phyloP scores from a whole-genome alignment of 306 rosid genomes.

The Glycine tomentella region DNA sequence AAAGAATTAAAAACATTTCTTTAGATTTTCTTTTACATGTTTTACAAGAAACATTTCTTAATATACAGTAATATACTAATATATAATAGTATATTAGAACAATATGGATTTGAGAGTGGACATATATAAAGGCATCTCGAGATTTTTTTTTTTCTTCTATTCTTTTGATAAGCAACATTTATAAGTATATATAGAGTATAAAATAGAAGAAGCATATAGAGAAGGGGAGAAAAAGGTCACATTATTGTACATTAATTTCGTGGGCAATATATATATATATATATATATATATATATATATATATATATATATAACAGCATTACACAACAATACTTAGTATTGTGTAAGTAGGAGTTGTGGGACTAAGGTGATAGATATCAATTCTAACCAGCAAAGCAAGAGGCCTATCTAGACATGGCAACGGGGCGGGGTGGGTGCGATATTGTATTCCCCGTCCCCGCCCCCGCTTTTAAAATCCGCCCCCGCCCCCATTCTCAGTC shows the following conservation, averaged over 20 bases:
- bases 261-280: conserved; percentile 12
- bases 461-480: too few species aligned
- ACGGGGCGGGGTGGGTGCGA: too few species aligned
- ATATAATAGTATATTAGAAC: too few species aligned
- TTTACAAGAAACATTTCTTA: too few species aligned
- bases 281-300: too few species aligned
- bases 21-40: background rate
- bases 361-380: conserved; percentile 2
- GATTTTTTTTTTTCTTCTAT: background rate
- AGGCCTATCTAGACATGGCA: background rate
- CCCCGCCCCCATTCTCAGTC: too few species aligned
- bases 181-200: background rate
- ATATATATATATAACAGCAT: too few species aligned
- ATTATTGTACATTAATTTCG: conserved; percentile 9
- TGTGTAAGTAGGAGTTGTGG: background rate
- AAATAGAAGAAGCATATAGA: background rate
- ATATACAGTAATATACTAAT: too few species aligned
- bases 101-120: background rate
- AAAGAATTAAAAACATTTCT: background rate
- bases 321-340: too few species aligned
- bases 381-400: conserved; percentile 35
- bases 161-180: background rate
- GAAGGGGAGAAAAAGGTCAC: background rate
- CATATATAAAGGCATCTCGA: background rate
- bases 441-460: too few species aligned